These are phyloP conservation scores for Mycosphaerella sp. DNA, from an alignment of 2,329 filamentous ascomycete genomes.

Conservation along the genomic window DNA sequence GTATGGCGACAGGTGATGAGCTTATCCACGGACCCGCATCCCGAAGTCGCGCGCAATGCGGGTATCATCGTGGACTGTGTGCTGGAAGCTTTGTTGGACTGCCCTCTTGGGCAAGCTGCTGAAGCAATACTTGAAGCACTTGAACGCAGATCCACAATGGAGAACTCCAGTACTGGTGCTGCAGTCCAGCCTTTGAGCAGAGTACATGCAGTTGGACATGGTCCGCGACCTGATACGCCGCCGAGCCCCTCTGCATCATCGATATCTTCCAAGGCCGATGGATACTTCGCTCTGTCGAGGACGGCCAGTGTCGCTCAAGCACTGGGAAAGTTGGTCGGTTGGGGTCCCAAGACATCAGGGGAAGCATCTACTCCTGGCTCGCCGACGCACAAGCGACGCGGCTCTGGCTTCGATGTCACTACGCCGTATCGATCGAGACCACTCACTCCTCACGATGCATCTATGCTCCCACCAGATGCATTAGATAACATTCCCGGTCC, in stretches of 20 bases:
- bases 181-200: constrained; percentile 22
- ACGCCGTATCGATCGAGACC: constrained; percentile 40
- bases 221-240: constrained; percentile 43
- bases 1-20: constrained; percentile 92
- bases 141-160: constrained; percentile 26
- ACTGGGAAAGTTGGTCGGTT: constrained; percentile 53
- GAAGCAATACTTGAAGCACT: constrained; percentile 67
- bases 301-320: constrained; percentile 61
- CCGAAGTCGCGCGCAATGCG: constrained; percentile 82
- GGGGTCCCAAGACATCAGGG: constrained; percentile 27
- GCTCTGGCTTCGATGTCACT: constrained; percentile 19
- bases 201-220: constrained; percentile 36
- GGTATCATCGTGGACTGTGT: constrained; percentile 81
- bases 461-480: constrained; percentile 60
- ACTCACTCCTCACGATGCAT: constrained; percentile 30
- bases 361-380: constrained; percentile 23
- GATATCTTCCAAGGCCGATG: constrained; percentile 47
- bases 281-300: constrained; percentile 56
- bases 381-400: constrained; percentile 24
- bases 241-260: constrained; percentile 41
- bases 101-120: constrained; percentile 64
- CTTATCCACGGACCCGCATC: constrained; percentile 87
- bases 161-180: constrained; percentile 15
- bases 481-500: constrained; percentile 49
- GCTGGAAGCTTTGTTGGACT: constrained; percentile 69